These are phyloP conservation scores for Bassia scoparia DNA, from an alignment of 148 eudicot species.

Conservation along the genomic window DNA sequence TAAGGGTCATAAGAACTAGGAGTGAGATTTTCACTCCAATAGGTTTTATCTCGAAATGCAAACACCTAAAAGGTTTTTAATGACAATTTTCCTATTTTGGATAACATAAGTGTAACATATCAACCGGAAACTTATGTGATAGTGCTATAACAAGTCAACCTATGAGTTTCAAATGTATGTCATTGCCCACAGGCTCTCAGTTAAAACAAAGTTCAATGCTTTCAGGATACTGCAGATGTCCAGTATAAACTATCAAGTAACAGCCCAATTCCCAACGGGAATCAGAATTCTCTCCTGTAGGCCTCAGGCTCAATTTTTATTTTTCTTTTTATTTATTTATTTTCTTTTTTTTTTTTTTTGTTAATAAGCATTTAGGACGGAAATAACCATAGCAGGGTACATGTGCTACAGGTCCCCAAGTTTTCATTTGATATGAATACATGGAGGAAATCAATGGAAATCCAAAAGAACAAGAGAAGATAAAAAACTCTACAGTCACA, in stretches of 20 bases:
- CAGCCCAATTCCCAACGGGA: background rate
- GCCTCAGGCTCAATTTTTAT: too few species aligned
- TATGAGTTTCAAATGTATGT: background rate
- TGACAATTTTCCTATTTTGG: too few species aligned
- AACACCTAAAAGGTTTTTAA: too few species aligned
- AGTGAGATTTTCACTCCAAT: too few species aligned
- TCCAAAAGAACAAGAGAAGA: slow-evolving; percentile 5
- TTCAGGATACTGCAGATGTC: background rate
- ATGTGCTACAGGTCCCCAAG: background rate
- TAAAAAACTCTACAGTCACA: slow-evolving; percentile 10
- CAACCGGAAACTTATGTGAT: too few species aligned
- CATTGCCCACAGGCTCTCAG: background rate
- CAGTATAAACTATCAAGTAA: background rate
- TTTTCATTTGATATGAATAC: slow-evolving; percentile 6
- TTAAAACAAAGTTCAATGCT: background rate
- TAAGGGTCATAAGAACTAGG: background rate
- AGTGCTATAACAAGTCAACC: background rate
- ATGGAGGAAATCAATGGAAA: background rate
- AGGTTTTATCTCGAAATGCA: too few species aligned
- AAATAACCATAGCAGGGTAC: background rate
- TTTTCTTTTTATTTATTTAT: too few species aligned
- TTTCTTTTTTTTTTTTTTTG: too few species aligned
- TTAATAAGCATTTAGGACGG: too few species aligned
- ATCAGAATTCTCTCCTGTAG: background rate
- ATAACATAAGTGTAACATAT: background rate